phyloP scores from a whole-genome alignment of 305 asterid species.

The Solanum hybrid region DNA sequence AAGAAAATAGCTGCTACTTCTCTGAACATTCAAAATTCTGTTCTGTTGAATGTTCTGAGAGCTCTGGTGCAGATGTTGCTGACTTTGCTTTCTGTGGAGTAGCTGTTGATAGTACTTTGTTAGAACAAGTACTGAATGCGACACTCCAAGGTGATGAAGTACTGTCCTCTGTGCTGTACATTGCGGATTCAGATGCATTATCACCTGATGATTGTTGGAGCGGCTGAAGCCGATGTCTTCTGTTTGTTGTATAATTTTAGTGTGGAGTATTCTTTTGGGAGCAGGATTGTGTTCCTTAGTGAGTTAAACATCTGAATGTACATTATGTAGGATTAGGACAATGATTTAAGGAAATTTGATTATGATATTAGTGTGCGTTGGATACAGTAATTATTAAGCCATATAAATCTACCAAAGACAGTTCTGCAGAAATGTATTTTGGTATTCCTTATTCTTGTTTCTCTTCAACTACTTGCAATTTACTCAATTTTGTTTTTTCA shows the following conservation, averaged over 20 bases:
- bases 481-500: background rate
- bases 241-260: background rate
- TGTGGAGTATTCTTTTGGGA: background rate
- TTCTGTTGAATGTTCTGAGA: background rate
- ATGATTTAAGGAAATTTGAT: background rate
- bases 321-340: constrained; percentile 2
- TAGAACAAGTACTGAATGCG: background rate
- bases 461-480: background rate
- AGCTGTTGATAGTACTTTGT: background rate
- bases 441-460: background rate
- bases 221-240: background rate
- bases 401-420: background rate
- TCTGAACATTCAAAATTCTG: background rate
- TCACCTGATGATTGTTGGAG: background rate
- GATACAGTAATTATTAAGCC: background rate
- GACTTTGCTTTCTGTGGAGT: background rate
- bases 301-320: background rate
- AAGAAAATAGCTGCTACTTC: background rate
- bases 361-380: background rate
- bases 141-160: background rate
- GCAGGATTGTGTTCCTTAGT: background rate
- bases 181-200: background rate
- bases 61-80: background rate
- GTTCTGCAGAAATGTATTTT: background rate
- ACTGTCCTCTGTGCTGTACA: background rate